phyloP scores from a whole-genome alignment of 2,329 filamentous ascomycete species.

The Fusarium tjaetaba region DNA sequence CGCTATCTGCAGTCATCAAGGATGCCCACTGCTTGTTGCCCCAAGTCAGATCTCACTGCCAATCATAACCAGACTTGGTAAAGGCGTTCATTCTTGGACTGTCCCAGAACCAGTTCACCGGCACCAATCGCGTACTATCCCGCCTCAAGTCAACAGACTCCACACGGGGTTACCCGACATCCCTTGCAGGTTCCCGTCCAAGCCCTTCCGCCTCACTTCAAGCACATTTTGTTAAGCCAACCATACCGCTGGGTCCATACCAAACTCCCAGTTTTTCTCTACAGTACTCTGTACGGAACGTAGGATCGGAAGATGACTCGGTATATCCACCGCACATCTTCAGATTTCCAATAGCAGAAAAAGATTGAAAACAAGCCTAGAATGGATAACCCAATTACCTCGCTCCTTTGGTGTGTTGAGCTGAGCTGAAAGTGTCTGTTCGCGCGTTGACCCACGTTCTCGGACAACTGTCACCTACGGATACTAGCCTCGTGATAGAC shows the following conservation, averaged over 20 bases:
- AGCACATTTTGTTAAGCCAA: slow-evolving; percentile 25
- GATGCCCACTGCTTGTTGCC: slow-evolving; percentile 1
- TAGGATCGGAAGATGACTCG: not conserved
- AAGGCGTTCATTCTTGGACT: slow-evolving; percentile 34
- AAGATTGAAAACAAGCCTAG: not conserved
- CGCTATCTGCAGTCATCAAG: slow-evolving; percentile 16
- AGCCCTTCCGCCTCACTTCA: slow-evolving; percentile 42
- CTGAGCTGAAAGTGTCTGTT: slow-evolving; percentile 25
- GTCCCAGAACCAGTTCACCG: slow-evolving; percentile 43
- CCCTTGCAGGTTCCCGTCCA: slow-evolving; percentile 35
- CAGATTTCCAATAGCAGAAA: not conserved
- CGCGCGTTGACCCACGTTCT: slow-evolving; percentile 23
- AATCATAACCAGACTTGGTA: slow-evolving; percentile 32
- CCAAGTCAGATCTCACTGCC: slow-evolving; percentile 33
- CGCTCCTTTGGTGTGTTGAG: not conserved
- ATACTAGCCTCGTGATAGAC: slow-evolving; percentile 20
- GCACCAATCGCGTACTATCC: slow-evolving; percentile 46
- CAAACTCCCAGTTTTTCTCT: not conserved
- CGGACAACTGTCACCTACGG: slow-evolving; percentile 18
- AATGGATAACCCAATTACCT: not conserved
- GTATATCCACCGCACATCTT: not conserved
- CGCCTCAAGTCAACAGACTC: slow-evolving; percentile 39
- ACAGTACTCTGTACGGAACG: not conserved
- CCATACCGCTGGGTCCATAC: slow-evolving; percentile 32
- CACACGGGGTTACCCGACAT: slow-evolving; percentile 45